phyloP scores from a whole-genome alignment of 2,329 filamentous ascomycete genomes.

The Fusarium devonianum region DNA sequence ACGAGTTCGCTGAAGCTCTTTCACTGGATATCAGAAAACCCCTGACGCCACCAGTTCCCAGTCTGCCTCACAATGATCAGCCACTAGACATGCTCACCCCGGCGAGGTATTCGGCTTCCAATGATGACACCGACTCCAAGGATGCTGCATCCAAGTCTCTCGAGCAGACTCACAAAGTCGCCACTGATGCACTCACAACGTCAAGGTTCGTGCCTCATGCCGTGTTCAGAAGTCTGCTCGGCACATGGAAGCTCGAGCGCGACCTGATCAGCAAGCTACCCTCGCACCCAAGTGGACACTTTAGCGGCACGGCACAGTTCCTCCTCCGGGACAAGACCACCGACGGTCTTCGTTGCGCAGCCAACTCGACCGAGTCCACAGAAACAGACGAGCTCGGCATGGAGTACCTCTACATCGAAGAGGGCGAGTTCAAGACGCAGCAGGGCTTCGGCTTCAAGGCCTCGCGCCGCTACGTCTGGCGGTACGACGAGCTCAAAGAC shows the following conservation, averaged over 20 bases:
- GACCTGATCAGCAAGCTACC: slow-evolving; percentile 61
- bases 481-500: slow-evolving; percentile 69
- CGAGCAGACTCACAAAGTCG: slow-evolving; percentile 53
- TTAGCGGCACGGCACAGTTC: slow-evolving; percentile 71
- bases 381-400: slow-evolving; percentile 48
- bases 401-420: slow-evolving; percentile 74
- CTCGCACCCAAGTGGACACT: slow-evolving; percentile 68
- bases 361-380: slow-evolving; percentile 16
- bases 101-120: slow-evolving; percentile 57
- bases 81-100: slow-evolving; percentile 64
- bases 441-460: slow-evolving; percentile 65
- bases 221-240: slow-evolving; percentile 74
- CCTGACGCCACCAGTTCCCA: slow-evolving; percentile 32
- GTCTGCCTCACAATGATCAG: slow-evolving; percentile 50
- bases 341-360: slow-evolving; percentile 54
- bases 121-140: slow-evolving; percentile 47
- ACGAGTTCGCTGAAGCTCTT: slow-evolving; percentile 69
- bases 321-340: slow-evolving; percentile 65
- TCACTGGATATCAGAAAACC: slow-evolving; percentile 55
- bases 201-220: slow-evolving; percentile 67
- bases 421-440: slow-evolving; percentile 68
- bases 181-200: slow-evolving; percentile 51
- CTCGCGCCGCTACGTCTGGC: slow-evolving; percentile 73
- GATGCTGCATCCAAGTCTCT: slow-evolving; percentile 54
- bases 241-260: slow-evolving; percentile 70